Evolutionary conservation across 1,284 basidiomycete genomes (phyloP), one percentile per base, ranked within the genome.

Genomic region (Pulchroboletus neoregius): DNA sequence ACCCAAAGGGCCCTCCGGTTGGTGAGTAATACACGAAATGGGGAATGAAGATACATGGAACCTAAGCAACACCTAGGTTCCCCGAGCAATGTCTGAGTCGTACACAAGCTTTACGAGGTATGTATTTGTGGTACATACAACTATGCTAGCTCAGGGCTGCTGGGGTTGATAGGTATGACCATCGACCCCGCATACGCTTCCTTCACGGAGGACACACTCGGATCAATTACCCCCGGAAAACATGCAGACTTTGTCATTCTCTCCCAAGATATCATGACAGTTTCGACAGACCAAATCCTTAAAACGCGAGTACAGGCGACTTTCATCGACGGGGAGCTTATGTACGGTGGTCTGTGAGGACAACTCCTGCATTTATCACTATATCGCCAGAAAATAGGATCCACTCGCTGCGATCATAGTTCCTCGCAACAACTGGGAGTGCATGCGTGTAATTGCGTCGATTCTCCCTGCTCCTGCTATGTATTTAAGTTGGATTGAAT

Each of bases 151-250:
- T 60, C 28, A 57, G 15, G 11, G 8, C 4, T 12, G 8, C 4
- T 12, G 6, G 28, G 28, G 10, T 24, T 24, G 33, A 43, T 52
- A 76, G 75, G 84, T 10, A 82, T 87, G 72, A 89, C 87, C 1
- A 77, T 88, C 32, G 85, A 90, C 55, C 78, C 89, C 2, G 91
- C 93, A 0, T 93, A 86, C 62, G 91, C 92, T 9, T 87, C 89
- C 0, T 94, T 94, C 68, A 82, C 82, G 1, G 89, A 92, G 55
- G 65, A 78, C 35, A 68, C 63, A 8, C 74, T 91, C 0, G 91
- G 86, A 22, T 89, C 84, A 2, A 74, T 95, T 33, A 75, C 78
- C 26, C 65, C 73, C 3, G 90, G 91, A n/a, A 92, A 91, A 60
- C 73, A 77, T 30, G 92, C 91, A 15, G 93, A 96, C 64, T 89